Percentiles rank a stretch among this genome's conserved stretches.
Conservation (phyloP, 495 filamentous ascomycete genomes). For the Neurospora sp. region DNA sequence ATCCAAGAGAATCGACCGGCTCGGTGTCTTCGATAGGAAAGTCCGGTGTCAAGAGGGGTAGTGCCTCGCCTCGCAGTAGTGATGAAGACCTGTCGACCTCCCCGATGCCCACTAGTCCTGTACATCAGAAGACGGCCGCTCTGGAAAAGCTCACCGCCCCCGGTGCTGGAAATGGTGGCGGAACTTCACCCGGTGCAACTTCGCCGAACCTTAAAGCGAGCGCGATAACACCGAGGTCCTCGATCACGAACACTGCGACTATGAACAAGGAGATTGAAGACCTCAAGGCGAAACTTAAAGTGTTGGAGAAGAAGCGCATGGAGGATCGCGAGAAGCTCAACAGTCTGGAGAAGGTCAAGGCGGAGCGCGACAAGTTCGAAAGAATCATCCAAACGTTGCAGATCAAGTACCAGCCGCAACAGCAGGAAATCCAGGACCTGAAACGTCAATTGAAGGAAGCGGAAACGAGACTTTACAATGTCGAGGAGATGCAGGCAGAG, state of each 20-base stretch:
- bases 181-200: conserved; percentile 17
- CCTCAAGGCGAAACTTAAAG: conserved; percentile 63
- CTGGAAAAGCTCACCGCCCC: conserved; percentile 35
- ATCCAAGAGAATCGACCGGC: conserved; percentile 32
- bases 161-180: background rate
- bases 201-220: conserved; percentile 21
- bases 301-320: conserved; percentile 70
- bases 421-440: conserved; percentile 68
- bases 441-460: conserved; percentile 68
- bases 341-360: conserved; percentile 60
- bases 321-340: conserved; percentile 89
- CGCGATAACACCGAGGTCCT: conserved; percentile 5
- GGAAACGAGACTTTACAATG: conserved; percentile 52
- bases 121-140: conserved; percentile 31
- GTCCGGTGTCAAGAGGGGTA: conserved; percentile 22
- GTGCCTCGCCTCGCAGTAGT: conserved; percentile 26
- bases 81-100: conserved; percentile 30
- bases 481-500: conserved; percentile 68
- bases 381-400: conserved; percentile 85
- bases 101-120: conserved; percentile 37
- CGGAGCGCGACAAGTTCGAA: conserved; percentile 79
- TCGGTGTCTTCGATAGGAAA: conserved; percentile 27
- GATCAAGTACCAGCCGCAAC: conserved; percentile 77
- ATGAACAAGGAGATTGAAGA: conserved; percentile 63
- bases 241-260: conserved; percentile 27